Conservation (phyloP, 2,329 filamentous ascomycete genomes). For the Aspergillus ochraceoroseus region DNA sequence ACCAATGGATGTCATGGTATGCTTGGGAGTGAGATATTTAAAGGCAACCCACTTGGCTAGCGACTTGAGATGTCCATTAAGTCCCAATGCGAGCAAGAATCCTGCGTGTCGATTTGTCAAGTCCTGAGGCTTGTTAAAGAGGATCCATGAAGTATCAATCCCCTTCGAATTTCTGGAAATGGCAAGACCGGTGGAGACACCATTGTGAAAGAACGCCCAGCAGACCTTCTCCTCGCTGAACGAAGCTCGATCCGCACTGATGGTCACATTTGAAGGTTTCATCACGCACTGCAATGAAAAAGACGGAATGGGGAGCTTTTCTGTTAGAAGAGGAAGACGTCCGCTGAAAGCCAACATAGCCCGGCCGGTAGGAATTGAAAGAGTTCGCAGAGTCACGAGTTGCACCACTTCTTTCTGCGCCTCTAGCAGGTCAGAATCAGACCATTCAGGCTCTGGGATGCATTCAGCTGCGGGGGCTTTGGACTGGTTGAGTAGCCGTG, state of each 20-base stretch:
- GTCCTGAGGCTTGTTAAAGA: slow-evolving; percentile 93
- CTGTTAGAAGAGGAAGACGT: slow-evolving; percentile 81
- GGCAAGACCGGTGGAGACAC: slow-evolving; percentile 84
- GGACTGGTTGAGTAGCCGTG: slow-evolving; percentile 76
- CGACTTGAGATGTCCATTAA: slow-evolving; percentile 91
- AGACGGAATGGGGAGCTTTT: slow-evolving; percentile 81
- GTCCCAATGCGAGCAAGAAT: slow-evolving; percentile 79
- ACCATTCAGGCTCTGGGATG: slow-evolving; percentile 67
- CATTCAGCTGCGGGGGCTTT: slow-evolving; percentile 75
- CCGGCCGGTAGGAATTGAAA: slow-evolving; percentile 82
- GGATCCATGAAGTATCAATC: slow-evolving; percentile 97
- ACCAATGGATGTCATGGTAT: slow-evolving; percentile 98
- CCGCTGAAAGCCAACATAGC: slow-evolving; percentile 84
- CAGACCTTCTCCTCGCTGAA: slow-evolving; percentile 96
- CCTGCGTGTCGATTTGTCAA: slow-evolving; percentile 95
- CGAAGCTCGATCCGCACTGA: slow-evolving; percentile 80
- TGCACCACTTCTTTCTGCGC: slow-evolving; percentile 88
- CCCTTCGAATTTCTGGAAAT: slow-evolving; percentile 86
- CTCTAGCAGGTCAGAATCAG: slow-evolving; percentile 81
- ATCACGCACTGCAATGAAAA: slow-evolving; percentile 91
- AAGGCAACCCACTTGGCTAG: slow-evolving; percentile 98
- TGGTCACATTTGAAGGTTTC: slow-evolving; percentile 83
- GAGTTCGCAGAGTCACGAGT: slow-evolving; percentile 75
- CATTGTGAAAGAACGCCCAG: slow-evolving; percentile 98
- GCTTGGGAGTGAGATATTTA: slow-evolving; percentile 98